Percentiles rank a stretch among this genome's conserved stretches.
Evolutionary conservation across 768 basidiomycete genomes (phyloP).

Genomic region (Kwoniella sp.): DNA sequence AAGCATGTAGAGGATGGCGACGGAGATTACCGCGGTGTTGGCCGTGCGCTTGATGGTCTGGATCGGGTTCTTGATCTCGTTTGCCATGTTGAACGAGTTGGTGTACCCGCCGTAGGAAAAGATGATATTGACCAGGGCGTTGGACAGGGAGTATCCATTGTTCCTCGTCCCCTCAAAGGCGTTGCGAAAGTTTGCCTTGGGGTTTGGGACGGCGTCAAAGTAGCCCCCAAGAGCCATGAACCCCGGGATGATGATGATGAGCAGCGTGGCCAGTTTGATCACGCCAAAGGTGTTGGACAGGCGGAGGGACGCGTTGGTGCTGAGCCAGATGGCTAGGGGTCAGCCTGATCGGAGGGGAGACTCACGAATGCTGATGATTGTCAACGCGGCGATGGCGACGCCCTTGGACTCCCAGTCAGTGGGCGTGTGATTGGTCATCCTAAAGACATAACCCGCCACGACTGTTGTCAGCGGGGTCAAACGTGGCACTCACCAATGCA

Average conservation of each 20-base stretch:
- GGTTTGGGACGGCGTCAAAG: conserved; percentile 15
- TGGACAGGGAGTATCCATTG: conserved; percentile 25
- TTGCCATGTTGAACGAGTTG: conserved; percentile 32
- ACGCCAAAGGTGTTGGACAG: conserved; percentile 23
- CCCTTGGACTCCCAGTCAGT: conserved; percentile 19
- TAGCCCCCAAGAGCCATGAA: conserved; percentile 33
- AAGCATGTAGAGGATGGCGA: conserved; percentile 31
- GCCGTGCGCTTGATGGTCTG: conserved; percentile 26
- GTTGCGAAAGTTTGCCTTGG: conserved; percentile 32
- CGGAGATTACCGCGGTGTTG: conserved; percentile 21
- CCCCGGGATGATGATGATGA: conserved; percentile 27
- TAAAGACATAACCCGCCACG: conserved; percentile 19
- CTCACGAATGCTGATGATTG: conserved; percentile 10
- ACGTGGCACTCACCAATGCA: conserved; percentile 17
- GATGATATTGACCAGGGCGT: conserved; percentile 33
- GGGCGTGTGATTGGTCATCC: conserved; percentile 21
- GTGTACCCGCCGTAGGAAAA: conserved; percentile 35
- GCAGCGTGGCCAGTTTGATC: conserved; percentile 22
- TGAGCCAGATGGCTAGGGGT: conserved; percentile 10
- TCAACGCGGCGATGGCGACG: conserved; percentile 16
- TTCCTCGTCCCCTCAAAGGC: conserved; percentile 28
- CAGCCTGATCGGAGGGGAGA: background rate
- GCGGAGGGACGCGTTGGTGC: conserved; percentile 17
- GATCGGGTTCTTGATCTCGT: conserved; percentile 32
- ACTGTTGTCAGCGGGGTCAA: conserved; percentile 3